phyloP scores from a whole-genome alignment of 306 rosid genomes.

The Casuarina cunninghamiana region DNA sequence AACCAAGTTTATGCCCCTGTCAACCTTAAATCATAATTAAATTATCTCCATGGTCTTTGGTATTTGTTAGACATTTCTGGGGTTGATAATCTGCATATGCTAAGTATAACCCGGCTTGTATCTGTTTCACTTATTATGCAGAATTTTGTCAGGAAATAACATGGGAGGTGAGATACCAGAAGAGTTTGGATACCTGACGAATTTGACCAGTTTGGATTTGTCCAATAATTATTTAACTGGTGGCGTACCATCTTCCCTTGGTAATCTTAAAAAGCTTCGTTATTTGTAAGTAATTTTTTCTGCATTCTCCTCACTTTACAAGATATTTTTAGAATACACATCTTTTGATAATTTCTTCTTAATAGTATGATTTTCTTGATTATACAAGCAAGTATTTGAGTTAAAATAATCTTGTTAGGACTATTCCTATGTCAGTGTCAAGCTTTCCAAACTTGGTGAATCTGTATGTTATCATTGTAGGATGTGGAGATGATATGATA shows the following conservation, averaged over 20 bases:
- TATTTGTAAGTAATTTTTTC: constrained; percentile 71
- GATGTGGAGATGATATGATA: constrained; percentile 15
- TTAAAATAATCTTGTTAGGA: constrained; percentile 73
- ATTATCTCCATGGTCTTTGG: background rate
- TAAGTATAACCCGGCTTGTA: constrained; percentile 15
- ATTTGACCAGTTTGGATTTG: constrained; percentile 74
- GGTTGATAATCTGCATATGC: background rate
- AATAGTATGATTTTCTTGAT: constrained; percentile 23
- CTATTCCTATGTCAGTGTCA: constrained; percentile 75
- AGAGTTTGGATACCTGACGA: constrained; percentile 75
- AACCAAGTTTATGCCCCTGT: background rate
- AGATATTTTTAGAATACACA: constrained; percentile 16
- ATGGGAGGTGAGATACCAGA: constrained; percentile 76
- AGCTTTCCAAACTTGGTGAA: constrained; percentile 56
- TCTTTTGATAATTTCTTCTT: constrained; percentile 25
- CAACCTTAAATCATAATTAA: background rate
- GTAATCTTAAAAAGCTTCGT: constrained; percentile 71
- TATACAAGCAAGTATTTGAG: constrained; percentile 70
- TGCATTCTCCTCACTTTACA: constrained; percentile 12
- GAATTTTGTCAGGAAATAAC: constrained; percentile 81
- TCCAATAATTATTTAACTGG: constrained; percentile 70
- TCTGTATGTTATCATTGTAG: constrained; percentile 59
- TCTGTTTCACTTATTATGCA: constrained; percentile 39
- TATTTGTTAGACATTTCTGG: constrained; percentile 2
- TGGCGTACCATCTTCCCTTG: constrained; percentile 80